Percentiles rank a stretch among this genome's conserved stretches.
Conservation (phyloP, 2,329 filamentous ascomycete species). For the Penicillium nordicum region DNA sequence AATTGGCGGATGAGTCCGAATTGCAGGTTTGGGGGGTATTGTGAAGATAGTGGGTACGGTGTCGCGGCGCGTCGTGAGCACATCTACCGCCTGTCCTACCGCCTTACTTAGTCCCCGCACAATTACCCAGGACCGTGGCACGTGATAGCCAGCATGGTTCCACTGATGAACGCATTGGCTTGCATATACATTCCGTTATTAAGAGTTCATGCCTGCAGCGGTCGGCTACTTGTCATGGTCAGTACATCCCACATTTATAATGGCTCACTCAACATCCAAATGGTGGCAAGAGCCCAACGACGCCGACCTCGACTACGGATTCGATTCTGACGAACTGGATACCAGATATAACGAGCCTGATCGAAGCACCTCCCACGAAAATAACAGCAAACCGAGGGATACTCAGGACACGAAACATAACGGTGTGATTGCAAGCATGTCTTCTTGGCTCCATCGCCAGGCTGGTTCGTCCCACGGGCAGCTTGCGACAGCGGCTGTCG, state of each 20-base stretch:
- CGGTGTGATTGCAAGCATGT: constrained; percentile 33
- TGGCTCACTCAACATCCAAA: constrained; percentile 13
- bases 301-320: constrained; percentile 25
- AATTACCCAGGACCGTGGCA: constrained; percentile 9
- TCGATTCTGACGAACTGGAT: constrained; percentile 26
- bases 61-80: background rate
- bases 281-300: constrained; percentile 22
- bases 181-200: constrained; percentile 17
- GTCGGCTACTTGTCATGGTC: constrained; percentile 9
- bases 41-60: background rate
- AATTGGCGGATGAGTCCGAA: background rate
- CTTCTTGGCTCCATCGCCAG: constrained; percentile 45
- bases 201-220: constrained; percentile 8
- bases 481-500: constrained; percentile 42
- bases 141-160: constrained; percentile 21
- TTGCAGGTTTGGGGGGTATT: background rate
- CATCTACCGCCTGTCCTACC: background rate
- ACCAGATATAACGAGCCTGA: constrained; percentile 20
- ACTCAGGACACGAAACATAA: background rate
- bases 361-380: constrained; percentile 8
- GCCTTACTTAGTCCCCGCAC: background rate
- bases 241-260: constrained; percentile 3
- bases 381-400: constrained; percentile 1
- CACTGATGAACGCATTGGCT: constrained; percentile 21
- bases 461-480: constrained; percentile 41